Base-by-base conservation (phyloP, 2,329 filamentous ascomycete genomes). In the Ceratocystis smalleyi region DNA sequence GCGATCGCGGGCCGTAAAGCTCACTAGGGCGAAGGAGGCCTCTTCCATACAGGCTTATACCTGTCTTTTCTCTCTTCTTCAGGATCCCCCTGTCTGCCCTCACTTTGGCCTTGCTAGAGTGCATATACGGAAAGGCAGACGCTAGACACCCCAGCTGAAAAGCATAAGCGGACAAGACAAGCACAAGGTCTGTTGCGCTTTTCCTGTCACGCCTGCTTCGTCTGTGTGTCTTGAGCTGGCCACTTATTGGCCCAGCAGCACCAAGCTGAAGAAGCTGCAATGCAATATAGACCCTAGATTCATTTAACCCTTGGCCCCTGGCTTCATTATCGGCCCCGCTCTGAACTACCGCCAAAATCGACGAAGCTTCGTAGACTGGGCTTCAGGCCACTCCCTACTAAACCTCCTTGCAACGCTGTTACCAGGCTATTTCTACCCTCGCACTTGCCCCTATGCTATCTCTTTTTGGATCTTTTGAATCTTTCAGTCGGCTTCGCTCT, bases 321-420 rank as follows among this genome's bases (percentile, higher is more conserved):
- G 22, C n/a, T 45, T 22, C 24, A 24, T 45, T 12, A 61, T n/a
- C 22, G 40, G 40, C 59, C 59, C 59, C 59, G 59, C 59, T 61
- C 59, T 61, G 32, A 8, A 55, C 51, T 3, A 55, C 51, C 24
- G n/a, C 35, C 35, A 40, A 40, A 40, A 40, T 40, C 5, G 35
- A 40, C 35, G 12, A 40, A 40, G 35, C 35, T 40, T 40, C 35
- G 35, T 40, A 5, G 2, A 15, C 2, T 40, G 35, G 12, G 12
- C 35, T 15, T 15, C 10, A 40, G 10, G 35, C 35, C 35, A 40
- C 12, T n/a, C n/a, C n/a, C n/a, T 15, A 4, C 35, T 40, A 12
- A 40, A 12, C 35, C 10, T 15, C 12, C 10, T 15, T 15, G 35
- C 12, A 15, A 12, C 35, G 15, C 35, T 40, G 12, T 40, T 15